Percentiles rank a stretch among this genome's conserved stretches.
Evolutionary conservation across 768 basidiomycete genomes (phyloP).

Genomic region (Dioszegia crocea): DNA sequence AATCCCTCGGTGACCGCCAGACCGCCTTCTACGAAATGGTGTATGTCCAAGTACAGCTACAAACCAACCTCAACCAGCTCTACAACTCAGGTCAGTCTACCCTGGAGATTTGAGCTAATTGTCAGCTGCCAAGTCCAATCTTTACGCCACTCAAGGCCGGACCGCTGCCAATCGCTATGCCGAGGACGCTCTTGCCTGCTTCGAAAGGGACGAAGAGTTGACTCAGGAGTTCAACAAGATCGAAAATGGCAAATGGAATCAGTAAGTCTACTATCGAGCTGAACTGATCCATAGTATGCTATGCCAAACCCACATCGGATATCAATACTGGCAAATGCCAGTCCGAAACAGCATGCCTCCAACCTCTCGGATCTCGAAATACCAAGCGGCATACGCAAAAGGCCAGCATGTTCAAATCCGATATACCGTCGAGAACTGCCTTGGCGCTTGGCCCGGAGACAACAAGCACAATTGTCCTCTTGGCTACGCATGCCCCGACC

Average conservation of each 20-base stretch:
- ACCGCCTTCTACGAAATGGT: conserved; percentile 68
- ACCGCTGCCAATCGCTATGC: conserved; percentile 61
- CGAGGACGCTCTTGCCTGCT: conserved; percentile 57
- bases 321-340: conserved; percentile 62
- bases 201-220: conserved; percentile 61
- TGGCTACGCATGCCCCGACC: conserved; percentile 55
- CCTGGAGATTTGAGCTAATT: background rate
- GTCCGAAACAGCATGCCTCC: conserved; percentile 58
- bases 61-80: conserved; percentile 54
- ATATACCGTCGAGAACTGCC: conserved; percentile 60
- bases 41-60: conserved; percentile 52
- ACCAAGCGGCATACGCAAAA: conserved; percentile 39
- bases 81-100: conserved; percentile 12
- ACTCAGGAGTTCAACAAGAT: conserved; percentile 61
- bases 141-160: conserved; percentile 63
- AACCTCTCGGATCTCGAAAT: conserved; percentile 19
- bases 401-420: conserved; percentile 34
- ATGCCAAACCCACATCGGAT: conserved; percentile 27
- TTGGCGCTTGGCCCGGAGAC: conserved; percentile 70
- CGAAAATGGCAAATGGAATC: conserved; percentile 59
- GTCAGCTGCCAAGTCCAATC: conserved; percentile 57
- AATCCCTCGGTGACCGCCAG: conserved; percentile 54
- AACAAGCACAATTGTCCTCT: conserved; percentile 46
- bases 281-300: conserved; percentile 54
- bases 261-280: background rate